Percentiles rank a stretch among this genome's conserved stretches.
These are phyloP conservation scores for Hemileia vastatrix DNA, from an alignment of 1,284 basidiomycete genomes.

Conservation along the genomic window DNA sequence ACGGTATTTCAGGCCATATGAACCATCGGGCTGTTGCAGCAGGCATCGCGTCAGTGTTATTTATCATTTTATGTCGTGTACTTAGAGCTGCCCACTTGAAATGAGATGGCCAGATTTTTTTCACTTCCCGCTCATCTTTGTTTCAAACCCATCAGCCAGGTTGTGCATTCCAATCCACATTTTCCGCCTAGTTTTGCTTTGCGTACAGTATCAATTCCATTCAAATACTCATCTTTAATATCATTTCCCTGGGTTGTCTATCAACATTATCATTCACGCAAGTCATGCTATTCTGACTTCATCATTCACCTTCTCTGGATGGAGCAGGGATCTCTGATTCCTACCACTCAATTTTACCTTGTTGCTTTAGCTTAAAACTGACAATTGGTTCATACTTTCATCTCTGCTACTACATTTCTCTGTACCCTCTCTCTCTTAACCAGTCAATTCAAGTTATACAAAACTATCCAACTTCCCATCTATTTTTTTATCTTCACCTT, in stretches of 20 bases:
- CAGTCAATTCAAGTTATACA: background rate
- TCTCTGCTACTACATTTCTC: background rate
- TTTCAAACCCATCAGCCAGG: background rate
- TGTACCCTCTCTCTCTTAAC: background rate
- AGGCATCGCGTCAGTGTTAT: background rate
- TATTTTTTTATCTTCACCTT: slow-evolving; percentile 1
- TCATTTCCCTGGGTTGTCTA: slow-evolving; percentile 10
- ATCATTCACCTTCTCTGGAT: slow-evolving; percentile 10
- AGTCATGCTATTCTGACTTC: slow-evolving; percentile 11
- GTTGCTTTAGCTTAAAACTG: background rate
- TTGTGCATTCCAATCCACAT: slow-evolving; percentile 2
- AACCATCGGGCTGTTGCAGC: slow-evolving; percentile 20
- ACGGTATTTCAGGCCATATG: slow-evolving; percentile 17
- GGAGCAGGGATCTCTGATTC: background rate
- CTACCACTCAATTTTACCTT: background rate
- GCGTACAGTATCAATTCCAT: background rate
- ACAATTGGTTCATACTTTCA: background rate
- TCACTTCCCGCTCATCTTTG: background rate
- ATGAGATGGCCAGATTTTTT: no score
- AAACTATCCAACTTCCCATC: background rate
- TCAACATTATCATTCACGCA: slow-evolving; percentile 10
- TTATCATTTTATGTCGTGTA: no score
- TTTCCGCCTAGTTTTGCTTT: slow-evolving; percentile 19
- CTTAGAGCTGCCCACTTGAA: background rate
- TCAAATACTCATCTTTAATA: slow-evolving; percentile 10